phyloP scores from a whole-genome alignment of 2,329 filamentous ascomycete species.

The Alternaria postmessia region DNA sequence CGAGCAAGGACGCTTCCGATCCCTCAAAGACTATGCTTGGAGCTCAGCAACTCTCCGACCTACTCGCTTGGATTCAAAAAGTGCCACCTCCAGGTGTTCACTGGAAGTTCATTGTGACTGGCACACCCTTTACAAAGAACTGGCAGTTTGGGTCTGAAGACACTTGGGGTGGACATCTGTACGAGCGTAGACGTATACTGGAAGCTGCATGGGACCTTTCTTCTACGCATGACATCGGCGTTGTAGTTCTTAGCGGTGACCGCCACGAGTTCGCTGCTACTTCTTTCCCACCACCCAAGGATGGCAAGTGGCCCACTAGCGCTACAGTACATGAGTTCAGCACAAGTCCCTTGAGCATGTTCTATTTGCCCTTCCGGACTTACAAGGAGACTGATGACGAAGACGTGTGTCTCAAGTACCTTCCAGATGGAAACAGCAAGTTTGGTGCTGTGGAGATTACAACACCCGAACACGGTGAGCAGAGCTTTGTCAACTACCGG shows the following conservation, averaged over 20 bases:
- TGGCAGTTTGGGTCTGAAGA: constrained; percentile 89
- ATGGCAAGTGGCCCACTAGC: constrained; percentile 61
- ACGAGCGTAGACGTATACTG: constrained; percentile 79
- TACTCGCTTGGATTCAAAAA: constrained; percentile 77
- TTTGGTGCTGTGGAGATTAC: constrained; percentile 85
- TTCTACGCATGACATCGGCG: constrained; percentile 72
- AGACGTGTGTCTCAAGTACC: constrained; percentile 86
- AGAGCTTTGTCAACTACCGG: constrained; percentile 79
- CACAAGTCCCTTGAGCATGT: constrained; percentile 90
- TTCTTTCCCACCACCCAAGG: constrained; percentile 70
- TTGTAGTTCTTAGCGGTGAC: constrained; percentile 88
- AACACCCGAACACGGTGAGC: constrained; percentile 67
- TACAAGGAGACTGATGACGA: constrained; percentile 83
- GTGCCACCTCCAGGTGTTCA: constrained; percentile 79
- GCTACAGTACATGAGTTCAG: constrained; percentile 83
- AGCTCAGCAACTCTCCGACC: constrained; percentile 75
- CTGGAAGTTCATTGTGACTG: constrained; percentile 93
- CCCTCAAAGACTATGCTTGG: constrained; percentile 88
- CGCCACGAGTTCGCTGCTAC: constrained; percentile 98
- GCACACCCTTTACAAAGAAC: constrained; percentile 96
- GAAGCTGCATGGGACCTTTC: constrained; percentile 92
- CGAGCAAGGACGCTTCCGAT: constrained; percentile 67
- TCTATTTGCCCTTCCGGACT: constrained; percentile 84
- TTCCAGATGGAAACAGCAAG: constrained; percentile 87
- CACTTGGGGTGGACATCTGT: constrained; percentile 92